Conservation (phyloP, 139 green algal genomes). For the Ettlia oleoabundans region DNA sequence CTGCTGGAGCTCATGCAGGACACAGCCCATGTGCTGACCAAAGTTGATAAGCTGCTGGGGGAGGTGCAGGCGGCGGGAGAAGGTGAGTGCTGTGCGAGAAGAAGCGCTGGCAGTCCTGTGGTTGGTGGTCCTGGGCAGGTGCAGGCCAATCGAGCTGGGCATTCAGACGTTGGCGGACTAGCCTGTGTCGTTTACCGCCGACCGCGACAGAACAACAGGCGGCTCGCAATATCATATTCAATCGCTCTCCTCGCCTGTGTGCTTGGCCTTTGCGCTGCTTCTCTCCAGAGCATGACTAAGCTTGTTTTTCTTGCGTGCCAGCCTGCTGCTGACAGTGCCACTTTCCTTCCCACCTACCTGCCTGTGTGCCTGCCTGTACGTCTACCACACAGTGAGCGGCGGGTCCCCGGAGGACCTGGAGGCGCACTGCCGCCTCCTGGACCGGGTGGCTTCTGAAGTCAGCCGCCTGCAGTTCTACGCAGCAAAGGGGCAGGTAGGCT, state of each 20-base stretch:
- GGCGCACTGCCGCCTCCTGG: constrained; percentile 71
- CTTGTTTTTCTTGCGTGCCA: not conserved
- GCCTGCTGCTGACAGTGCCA: not conserved
- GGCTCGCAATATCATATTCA: too few species aligned
- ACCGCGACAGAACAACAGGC: too few species aligned
- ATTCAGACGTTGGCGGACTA: too few species aligned
- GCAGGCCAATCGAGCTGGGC: too few species aligned
- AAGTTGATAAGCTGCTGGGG: constrained; percentile 94
- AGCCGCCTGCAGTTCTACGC: constrained; percentile 85
- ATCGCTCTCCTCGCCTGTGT: not conserved
- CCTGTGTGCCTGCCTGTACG: not conserved
- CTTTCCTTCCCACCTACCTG: not conserved
- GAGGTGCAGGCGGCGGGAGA: constrained; percentile 60
- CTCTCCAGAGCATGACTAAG: not conserved
- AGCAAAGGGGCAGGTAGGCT: constrained; percentile 68
- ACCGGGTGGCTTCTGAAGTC: constrained; percentile 89
- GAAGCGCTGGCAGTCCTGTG: too few species aligned
- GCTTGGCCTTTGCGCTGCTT: not conserved
- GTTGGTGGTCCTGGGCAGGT: too few species aligned
- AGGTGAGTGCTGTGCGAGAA: too few species aligned
- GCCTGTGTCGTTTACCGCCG: too few species aligned
- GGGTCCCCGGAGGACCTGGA: constrained; percentile 62
- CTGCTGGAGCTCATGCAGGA: constrained; percentile 88
- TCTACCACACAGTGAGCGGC: not conserved
- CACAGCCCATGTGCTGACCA: constrained; percentile 81